Conservation (phyloP, 176 grass and related monocot species). For the Carex kokanica region DNA sequence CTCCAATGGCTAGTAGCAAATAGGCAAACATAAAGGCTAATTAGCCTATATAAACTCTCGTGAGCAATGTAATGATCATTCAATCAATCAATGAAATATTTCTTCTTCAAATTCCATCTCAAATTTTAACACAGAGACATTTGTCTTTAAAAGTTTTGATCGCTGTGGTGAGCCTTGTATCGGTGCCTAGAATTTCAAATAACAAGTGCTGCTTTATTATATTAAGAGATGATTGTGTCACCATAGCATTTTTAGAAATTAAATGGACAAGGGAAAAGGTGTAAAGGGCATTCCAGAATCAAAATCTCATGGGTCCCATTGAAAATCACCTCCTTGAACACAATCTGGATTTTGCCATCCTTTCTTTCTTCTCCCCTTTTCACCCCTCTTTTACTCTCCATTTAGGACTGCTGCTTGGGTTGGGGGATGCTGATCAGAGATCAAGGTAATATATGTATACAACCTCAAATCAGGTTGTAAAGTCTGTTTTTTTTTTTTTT, state of each 20-base stretch:
- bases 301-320: not conserved
- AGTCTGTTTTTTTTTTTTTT: too few relatives aligned
- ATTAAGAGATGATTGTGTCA: not conserved
- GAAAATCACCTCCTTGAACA: not conserved
- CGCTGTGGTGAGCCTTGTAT: not conserved
- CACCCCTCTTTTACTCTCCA: not conserved
- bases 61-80: too few relatives aligned
- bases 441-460: too few relatives aligned
- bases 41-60: too few relatives aligned
- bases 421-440: too few relatives aligned
- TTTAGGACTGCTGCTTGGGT: too few relatives aligned
- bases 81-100: too few relatives aligned
- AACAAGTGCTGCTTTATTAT: not conserved
- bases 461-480: too few relatives aligned
- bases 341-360: not conserved
- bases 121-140: not conserved
- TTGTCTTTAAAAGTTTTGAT: not conserved
- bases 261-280: not conserved
- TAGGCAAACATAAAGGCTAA: too few relatives aligned
- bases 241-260: not conserved
- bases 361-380: not conserved
- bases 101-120: too few relatives aligned
- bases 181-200: not conserved
- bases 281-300: not conserved
- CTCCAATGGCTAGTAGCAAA: too few relatives aligned